Percentiles rank a stretch among this genome's conserved stretches.
phyloP scores from a whole-genome alignment of 306 rosid genomes.

The Vigna reflexopilosa region DNA sequence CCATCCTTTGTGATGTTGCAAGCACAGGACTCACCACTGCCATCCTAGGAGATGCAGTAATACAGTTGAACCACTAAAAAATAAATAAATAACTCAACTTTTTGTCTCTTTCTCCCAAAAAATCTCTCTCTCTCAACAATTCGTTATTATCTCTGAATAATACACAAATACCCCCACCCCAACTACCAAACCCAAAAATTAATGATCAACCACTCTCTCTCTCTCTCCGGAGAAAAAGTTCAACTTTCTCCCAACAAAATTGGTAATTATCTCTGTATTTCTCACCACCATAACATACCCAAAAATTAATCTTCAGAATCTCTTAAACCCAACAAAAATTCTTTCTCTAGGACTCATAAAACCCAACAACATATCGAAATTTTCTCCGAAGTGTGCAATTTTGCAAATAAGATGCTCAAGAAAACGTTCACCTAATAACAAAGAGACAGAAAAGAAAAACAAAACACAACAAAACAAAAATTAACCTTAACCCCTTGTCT shows the following conservation, averaged over 20 bases:
- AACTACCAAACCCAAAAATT: background rate
- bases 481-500: background rate
- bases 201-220: background rate
- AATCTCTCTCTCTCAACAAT: background rate
- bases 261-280: background rate
- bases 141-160: background rate
- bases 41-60: constrained; percentile 49
- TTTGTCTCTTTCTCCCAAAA: background rate
- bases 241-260: constrained; percentile 7
- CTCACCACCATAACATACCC: constrained; percentile 11
- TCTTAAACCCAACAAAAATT: constrained; percentile 36
- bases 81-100: constrained; percentile 3
- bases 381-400: constrained; percentile 31
- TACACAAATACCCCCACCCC: background rate
- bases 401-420: constrained; percentile 31
- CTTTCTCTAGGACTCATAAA: constrained; percentile 22
- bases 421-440: background rate
- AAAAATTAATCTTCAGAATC: constrained; percentile 39
- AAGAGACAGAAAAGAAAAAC: background rate
- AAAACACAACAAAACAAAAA: background rate
- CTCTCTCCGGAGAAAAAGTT: background rate
- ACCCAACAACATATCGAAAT: constrained; percentile 18
- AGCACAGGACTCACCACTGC: constrained; percentile 68
- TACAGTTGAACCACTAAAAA: constrained; percentile 20
- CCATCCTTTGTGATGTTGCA: constrained; percentile 43